A percentile compares a stretch with the other conserved stretches of the same genome.
These are phyloP conservation scores for Komagataella ulmi DNA, from an alignment of 805 yeast species.

Conservation along the genomic window DNA sequence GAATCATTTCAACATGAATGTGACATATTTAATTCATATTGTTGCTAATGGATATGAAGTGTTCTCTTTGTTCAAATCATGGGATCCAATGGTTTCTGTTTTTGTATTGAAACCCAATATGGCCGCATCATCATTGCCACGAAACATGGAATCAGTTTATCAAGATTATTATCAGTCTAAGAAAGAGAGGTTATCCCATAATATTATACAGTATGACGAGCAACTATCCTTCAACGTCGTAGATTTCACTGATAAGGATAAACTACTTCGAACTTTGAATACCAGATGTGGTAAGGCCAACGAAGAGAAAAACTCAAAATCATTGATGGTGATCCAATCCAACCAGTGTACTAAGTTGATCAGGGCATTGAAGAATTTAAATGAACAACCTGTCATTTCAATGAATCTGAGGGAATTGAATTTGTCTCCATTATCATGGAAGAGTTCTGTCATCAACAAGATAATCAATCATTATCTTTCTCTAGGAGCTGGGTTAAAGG, in stretches of 20 bases:
- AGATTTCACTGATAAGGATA: constrained; percentile 39
- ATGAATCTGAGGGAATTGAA: constrained; percentile 45
- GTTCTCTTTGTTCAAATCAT: constrained; percentile 51
- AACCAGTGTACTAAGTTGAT: constrained; percentile 38
- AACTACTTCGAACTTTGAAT: constrained; percentile 47
- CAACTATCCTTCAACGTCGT: constrained; percentile 39
- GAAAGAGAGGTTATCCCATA: constrained; percentile 26
- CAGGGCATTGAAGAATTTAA: constrained; percentile 29
- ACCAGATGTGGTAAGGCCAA: constrained; percentile 38
- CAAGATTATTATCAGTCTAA: constrained; percentile 36
- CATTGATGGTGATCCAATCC: constrained; percentile 62
- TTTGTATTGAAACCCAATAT: constrained; percentile 57
- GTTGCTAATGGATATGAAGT: constrained; percentile 66
- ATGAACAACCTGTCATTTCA: constrained; percentile 49
- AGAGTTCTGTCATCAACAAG: constrained; percentile 46
- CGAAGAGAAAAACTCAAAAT: constrained; percentile 54
- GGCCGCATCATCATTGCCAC: constrained; percentile 51
- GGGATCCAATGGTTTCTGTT: constrained; percentile 37
- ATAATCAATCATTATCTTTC: constrained; percentile 61
- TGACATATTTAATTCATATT: constrained; percentile 56
- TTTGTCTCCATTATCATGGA: constrained; percentile 77
- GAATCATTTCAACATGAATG: constrained; percentile 36
- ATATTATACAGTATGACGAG: constrained; percentile 38
- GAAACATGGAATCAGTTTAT: constrained; percentile 40
- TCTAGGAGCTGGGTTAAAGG: constrained; percentile 58